Evolutionary conservation across 2,329 filamentous ascomycete genomes (phyloP).

Genomic region (Chaetothyriales sp.): DNA sequence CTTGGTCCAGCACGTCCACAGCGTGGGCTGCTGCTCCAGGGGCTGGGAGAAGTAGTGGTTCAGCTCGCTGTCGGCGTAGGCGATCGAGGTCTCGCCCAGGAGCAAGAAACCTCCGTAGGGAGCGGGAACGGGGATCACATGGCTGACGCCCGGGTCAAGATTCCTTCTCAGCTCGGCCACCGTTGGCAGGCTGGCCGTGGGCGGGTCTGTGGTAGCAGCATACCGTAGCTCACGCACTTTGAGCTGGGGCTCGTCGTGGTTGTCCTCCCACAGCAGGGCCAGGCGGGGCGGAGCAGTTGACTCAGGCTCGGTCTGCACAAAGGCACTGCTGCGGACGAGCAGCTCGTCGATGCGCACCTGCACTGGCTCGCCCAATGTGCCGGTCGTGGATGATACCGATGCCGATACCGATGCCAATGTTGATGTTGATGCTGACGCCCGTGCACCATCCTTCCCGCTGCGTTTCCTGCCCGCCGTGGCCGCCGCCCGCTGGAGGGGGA

Average conservation of each 20-base stretch:
- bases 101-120: conserved; percentile 56
- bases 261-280: conserved; percentile 51
- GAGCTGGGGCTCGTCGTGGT: conserved; percentile 39
- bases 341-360: conserved; percentile 51
- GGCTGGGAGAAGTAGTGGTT: conserved; percentile 49
- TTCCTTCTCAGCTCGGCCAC: conserved; percentile 33
- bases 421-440: not conserved
- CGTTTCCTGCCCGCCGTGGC: not conserved
- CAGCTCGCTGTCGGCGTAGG: conserved; percentile 68
- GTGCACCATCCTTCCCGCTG: not conserved
- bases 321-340: conserved; percentile 50
- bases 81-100: conserved; percentile 64
- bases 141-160: conserved; percentile 44
- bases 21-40: conserved; percentile 53
- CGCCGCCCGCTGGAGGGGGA: conserved; percentile 40
- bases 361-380: conserved; percentile 46
- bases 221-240: conserved; percentile 42
- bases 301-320: conserved; percentile 41
- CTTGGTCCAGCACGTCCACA: conserved; percentile 84
- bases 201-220: conserved; percentile 30
- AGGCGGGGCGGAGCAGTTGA: conserved; percentile 39
- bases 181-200: conserved; percentile 36
- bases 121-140: conserved; percentile 45
- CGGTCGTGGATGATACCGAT: conserved; percentile 23
- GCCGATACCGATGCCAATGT: not conserved